phyloP scores from a whole-genome alignment of 2,329 filamentous ascomycete species.

The Niveomyces coronatus region DNA sequence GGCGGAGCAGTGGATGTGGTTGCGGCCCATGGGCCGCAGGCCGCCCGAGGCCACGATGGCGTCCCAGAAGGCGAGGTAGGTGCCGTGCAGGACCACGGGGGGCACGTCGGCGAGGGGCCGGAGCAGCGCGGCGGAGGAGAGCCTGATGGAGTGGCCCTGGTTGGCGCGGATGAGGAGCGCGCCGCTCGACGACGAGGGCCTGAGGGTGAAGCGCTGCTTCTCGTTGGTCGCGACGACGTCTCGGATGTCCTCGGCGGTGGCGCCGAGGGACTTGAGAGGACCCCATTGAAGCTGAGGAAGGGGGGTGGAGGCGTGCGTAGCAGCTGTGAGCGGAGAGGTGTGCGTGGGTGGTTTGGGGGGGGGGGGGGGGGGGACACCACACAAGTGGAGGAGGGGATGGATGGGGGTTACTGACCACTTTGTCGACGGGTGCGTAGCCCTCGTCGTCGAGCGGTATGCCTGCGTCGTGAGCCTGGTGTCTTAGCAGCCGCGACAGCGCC shows the following conservation, averaged over 20 bases:
- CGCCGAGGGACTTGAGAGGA: constrained; percentile 55
- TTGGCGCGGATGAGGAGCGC: constrained; percentile 93
- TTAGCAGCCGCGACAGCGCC: constrained; percentile 42
- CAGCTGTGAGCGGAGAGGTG: too few species aligned
- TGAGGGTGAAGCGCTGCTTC: constrained; percentile 83
- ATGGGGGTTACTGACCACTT: constrained; percentile 39
- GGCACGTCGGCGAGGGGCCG: constrained; percentile 59
- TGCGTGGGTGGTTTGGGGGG: too few species aligned
- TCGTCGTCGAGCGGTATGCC: constrained; percentile 47
- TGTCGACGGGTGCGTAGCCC: constrained; percentile 47
- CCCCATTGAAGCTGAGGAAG: constrained; percentile 38
- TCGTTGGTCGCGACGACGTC: constrained; percentile 63
- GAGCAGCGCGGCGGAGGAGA: constrained; percentile 61
- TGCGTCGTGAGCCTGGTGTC: constrained; percentile 46
- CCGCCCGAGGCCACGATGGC: constrained; percentile 68
- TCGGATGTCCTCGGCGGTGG: constrained; percentile 66
- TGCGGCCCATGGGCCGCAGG: constrained; percentile 68
- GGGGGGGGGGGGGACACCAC: too few species aligned
- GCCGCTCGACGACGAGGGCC: constrained; percentile 45
- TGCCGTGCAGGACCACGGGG: constrained; percentile 69
- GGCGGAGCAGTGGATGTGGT: constrained; percentile 82
- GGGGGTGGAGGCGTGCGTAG: too few species aligned
- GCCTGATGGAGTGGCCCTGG: constrained; percentile 81
- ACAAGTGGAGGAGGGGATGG: too few species aligned
- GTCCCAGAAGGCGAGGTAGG: constrained; percentile 72